These are phyloP conservation scores for Coccomyxa sp. DNA, from an alignment of 139 green algal genomes.

Conservation along the genomic window DNA sequence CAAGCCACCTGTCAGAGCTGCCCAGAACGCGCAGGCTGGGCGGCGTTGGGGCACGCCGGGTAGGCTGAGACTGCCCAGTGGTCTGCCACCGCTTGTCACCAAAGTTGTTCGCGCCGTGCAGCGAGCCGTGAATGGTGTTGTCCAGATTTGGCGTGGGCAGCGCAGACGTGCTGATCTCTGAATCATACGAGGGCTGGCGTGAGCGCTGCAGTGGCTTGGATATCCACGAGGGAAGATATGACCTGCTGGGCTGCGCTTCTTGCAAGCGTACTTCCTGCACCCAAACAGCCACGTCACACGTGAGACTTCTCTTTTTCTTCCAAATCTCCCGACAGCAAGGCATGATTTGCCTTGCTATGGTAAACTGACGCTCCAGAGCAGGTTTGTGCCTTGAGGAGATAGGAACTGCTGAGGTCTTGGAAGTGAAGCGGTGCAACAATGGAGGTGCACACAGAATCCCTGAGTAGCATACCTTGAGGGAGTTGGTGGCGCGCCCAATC, in stretches of 20 bases:
- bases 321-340: too few relatives aligned
- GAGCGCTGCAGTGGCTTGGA: background rate
- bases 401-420: too few relatives aligned
- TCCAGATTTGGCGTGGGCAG: background rate
- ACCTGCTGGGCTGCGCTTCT: background rate
- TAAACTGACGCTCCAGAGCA: too few relatives aligned
- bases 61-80: background rate
- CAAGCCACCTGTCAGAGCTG: too few relatives aligned
- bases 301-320: too few relatives aligned
- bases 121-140: background rate
- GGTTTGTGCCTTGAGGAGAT: too few relatives aligned
- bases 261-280: background rate
- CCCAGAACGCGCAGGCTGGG: background rate
- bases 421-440: background rate
- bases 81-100: background rate
- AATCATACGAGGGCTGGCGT: background rate
- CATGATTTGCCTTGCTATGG: too few relatives aligned
- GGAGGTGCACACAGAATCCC: constrained; percentile 2
- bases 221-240: background rate
- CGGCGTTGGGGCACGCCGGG: background rate
- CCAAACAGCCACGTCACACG: too few relatives aligned
- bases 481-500: constrained; percentile 14
- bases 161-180: background rate
- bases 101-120: background rate
- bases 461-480: constrained; percentile 16